Evolutionary conservation across 495 filamentous ascomycete genomes (phyloP).

Genomic region (Cercophora scortea): DNA sequence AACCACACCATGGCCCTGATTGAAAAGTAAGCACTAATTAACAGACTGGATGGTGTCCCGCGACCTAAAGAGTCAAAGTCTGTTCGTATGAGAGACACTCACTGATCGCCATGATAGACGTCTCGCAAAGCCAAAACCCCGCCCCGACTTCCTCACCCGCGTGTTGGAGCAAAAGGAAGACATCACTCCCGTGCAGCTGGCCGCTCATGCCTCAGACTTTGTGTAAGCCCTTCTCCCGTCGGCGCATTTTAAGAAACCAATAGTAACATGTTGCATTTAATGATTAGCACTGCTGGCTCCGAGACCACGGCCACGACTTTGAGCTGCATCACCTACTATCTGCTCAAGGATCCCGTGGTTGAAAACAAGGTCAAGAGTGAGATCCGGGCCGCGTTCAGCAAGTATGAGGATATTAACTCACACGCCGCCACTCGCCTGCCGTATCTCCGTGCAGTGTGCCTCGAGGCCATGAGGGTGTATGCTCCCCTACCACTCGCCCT

Average conservation of each 20-base stretch:
- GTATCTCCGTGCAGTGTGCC: conserved; percentile 44
- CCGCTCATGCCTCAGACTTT: conserved; percentile 15
- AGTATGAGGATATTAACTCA: conserved; percentile 38
- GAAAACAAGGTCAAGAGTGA: conserved; percentile 35
- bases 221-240: background rate
- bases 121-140: background rate
- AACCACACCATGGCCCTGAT: conserved; percentile 4
- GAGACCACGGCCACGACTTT: conserved; percentile 50
- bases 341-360: conserved; percentile 32
- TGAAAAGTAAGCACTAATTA: conserved; percentile 9
- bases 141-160: background rate
- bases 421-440: conserved; percentile 28
- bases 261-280: background rate
- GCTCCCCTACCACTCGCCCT: conserved; percentile 39
- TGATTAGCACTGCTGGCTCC: conserved; percentile 17
- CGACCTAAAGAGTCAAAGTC: background rate
- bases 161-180: background rate
- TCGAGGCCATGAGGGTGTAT: conserved; percentile 47
- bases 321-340: conserved; percentile 35
- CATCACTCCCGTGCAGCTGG: conserved; percentile 4
- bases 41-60: background rate
- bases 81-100: background rate
- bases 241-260: background rate
- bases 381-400: conserved; percentile 38
- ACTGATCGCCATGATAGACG: no score